phyloP scores from a whole-genome alignment of 2,329 filamentous ascomycete species.

The Aspergillus proliferans region DNA sequence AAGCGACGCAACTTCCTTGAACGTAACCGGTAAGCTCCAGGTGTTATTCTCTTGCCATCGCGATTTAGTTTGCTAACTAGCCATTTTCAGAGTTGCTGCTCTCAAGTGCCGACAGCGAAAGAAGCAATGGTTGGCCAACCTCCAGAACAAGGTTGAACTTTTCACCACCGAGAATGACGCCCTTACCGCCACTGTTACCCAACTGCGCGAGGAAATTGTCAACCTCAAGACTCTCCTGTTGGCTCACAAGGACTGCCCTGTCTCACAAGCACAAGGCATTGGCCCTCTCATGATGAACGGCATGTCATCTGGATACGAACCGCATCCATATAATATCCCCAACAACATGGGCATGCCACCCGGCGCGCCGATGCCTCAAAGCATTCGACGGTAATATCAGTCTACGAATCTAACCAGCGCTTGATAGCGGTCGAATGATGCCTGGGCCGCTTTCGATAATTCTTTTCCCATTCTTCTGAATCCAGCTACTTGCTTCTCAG shows the following conservation, averaged over 20 bases:
- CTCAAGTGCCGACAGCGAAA: slow-evolving; percentile 96
- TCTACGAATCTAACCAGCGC: slow-evolving; percentile 6
- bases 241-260: slow-evolving; percentile 92
- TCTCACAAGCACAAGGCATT: slow-evolving; percentile 79
- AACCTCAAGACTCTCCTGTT: slow-evolving; percentile 88
- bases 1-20: slow-evolving; percentile 98
- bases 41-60: background rate
- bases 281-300: slow-evolving; percentile 37
- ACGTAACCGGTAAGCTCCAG: slow-evolving; percentile 70
- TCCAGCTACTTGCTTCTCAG: slow-evolving; percentile 2
- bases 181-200: slow-evolving; percentile 73
- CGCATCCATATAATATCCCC: slow-evolving; percentile 38
- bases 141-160: slow-evolving; percentile 90
- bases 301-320: slow-evolving; percentile 34
- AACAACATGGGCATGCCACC: slow-evolving; percentile 38
- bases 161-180: slow-evolving; percentile 89
- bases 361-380: slow-evolving; percentile 30
- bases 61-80: slow-evolving; percentile 17
- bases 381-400: slow-evolving; percentile 27
- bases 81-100: slow-evolving; percentile 68
- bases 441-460: slow-evolving; percentile 5
- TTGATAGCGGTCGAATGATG: slow-evolving; percentile 2
- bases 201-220: slow-evolving; percentile 85
- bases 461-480: slow-evolving; percentile 1
- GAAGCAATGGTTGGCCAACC: slow-evolving; percentile 96